Percentiles rank a stretch among this genome's conserved stretches.
Conservation (phyloP, 148 eudicot genomes). For the Fagopyrum homotropicum region DNA sequence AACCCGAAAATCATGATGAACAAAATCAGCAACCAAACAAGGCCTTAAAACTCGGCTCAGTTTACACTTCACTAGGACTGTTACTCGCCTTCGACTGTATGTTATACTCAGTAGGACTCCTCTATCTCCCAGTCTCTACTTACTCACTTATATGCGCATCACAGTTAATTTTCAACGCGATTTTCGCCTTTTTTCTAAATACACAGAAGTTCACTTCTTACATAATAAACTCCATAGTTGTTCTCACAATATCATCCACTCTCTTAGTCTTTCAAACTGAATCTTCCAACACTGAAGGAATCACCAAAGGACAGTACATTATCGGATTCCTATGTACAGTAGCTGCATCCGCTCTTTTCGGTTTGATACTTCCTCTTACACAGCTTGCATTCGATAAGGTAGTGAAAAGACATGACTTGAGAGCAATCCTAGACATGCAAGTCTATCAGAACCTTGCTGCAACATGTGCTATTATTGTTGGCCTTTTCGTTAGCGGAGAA, state of each 20-base stretch:
- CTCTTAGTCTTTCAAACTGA: slow-evolving; percentile 29
- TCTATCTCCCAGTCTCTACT: slow-evolving; percentile 49
- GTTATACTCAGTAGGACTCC: slow-evolving; percentile 38
- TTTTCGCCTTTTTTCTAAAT: slow-evolving; percentile 37
- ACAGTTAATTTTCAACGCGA: slow-evolving; percentile 48
- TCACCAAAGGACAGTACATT: slow-evolving; percentile 9
- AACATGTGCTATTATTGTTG: slow-evolving; percentile 25
- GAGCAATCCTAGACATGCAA: slow-evolving; percentile 26
- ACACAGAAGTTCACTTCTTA: slow-evolving; percentile 39
- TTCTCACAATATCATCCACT: slow-evolving; percentile 39
- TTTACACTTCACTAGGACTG: slow-evolving; percentile 30
- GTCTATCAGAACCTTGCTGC: slow-evolving; percentile 27
- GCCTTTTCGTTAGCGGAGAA: slow-evolving; percentile 43
- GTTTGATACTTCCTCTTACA: slow-evolving; percentile 27
- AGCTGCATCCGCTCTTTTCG: slow-evolving; percentile 36
- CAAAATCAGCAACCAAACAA: not conserved
- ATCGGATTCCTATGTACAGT: slow-evolving; percentile 42
- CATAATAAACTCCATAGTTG: slow-evolving; percentile 35
- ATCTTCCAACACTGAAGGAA: not conserved
- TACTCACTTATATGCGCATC: slow-evolving; percentile 43
- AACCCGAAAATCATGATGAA: not conserved
- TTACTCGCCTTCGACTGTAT: slow-evolving; percentile 27
- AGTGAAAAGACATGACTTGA: slow-evolving; percentile 19
- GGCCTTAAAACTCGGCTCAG: slow-evolving; percentile 1
- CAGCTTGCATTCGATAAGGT: slow-evolving; percentile 37